Percentiles rank a stretch among this genome's conserved stretches.
Evolutionary conservation across 495 filamentous ascomycete species (phyloP).

Genomic region (Talaromyces trachyspermus): DNA sequence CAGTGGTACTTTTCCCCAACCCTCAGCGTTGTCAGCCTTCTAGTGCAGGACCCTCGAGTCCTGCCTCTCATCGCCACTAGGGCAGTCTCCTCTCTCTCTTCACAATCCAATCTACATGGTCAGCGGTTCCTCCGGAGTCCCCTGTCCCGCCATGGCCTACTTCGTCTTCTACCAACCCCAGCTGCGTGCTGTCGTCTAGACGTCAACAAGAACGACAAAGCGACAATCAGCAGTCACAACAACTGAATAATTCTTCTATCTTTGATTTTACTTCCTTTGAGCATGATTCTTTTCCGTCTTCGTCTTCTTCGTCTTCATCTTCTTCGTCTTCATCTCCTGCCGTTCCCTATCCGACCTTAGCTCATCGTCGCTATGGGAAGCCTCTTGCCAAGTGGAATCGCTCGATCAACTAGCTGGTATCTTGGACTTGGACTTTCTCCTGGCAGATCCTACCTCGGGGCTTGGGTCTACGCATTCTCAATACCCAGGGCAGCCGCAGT

Average conservation of each 20-base stretch:
- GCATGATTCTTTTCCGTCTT: neutral
- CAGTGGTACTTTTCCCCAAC: neutral
- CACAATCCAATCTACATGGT: slow-evolving; percentile 7
- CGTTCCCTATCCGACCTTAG: neutral
- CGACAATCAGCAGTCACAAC: neutral
- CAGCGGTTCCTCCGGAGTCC: slow-evolving; percentile 6
- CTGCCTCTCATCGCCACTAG: slow-evolving; percentile 7
- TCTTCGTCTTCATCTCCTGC: slow-evolving; percentile 1
- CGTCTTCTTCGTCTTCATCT: slow-evolving; percentile 5
- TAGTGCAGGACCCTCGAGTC: slow-evolving; percentile 7
- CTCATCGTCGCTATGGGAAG: slow-evolving; percentile 2
- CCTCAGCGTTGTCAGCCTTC: slow-evolving; percentile 3
- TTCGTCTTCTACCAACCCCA: neutral
- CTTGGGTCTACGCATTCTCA: too few species aligned
- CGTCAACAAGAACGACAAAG: neutral
- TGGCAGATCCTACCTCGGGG: slow-evolving; percentile 4
- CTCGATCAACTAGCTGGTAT: slow-evolving; percentile 2
- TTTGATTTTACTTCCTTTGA: slow-evolving; percentile 7
- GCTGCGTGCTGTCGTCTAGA: neutral
- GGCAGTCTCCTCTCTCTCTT: neutral
- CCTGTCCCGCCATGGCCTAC: slow-evolving; percentile 7
- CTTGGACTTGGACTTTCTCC: slow-evolving; percentile 1
- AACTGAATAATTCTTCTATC: neutral
- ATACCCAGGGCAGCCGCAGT: too few species aligned
- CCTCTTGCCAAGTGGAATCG: neutral